A percentile compares a stretch with the other conserved stretches of the same genome.
These are phyloP conservation scores for Aspergillus pseudotamarii DNA, from an alignment of 2,329 filamentous ascomycete species.

Conservation along the genomic window DNA sequence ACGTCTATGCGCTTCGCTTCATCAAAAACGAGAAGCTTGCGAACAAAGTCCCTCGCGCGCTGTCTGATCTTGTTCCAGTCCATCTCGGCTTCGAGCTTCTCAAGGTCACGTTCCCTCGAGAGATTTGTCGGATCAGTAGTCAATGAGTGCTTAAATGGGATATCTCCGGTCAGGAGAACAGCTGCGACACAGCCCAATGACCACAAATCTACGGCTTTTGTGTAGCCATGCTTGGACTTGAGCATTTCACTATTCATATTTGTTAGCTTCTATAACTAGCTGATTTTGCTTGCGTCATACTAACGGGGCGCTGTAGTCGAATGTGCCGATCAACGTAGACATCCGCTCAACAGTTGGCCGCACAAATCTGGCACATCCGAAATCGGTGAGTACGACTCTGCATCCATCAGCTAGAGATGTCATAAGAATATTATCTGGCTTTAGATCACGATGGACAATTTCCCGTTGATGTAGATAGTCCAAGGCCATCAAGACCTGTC, in stretches of 20 bases:
- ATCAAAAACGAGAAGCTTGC: constrained; percentile 53
- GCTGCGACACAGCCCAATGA: constrained; percentile 60
- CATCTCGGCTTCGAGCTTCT: constrained; percentile 46
- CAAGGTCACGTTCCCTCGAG: constrained; percentile 46
- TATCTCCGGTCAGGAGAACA: constrained; percentile 54
- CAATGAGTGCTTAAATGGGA: constrained; percentile 47
- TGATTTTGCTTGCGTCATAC: constrained; percentile 26
- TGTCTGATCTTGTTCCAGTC: constrained; percentile 47
- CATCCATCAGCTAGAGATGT: constrained; percentile 54
- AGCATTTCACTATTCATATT: constrained; percentile 29
- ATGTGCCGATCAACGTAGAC: constrained; percentile 58
- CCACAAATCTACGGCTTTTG: constrained; percentile 64
- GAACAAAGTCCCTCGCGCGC: constrained; percentile 57
- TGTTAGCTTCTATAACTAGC: neutral
- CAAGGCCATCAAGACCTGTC: constrained; percentile 60
- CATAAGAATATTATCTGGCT: constrained; percentile 66
- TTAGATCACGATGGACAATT: constrained; percentile 65
- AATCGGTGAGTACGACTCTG: constrained; percentile 63
- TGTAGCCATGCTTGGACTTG: constrained; percentile 50
- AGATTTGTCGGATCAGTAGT: constrained; percentile 31
- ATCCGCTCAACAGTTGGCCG: constrained; percentile 46
- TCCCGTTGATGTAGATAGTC: constrained; percentile 58
- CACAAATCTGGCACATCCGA: constrained; percentile 56
- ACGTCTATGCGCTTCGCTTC: constrained; percentile 55
- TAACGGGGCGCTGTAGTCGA: constrained; percentile 62